These are phyloP conservation scores for Populus ilicifolia DNA, from an alignment of 345 rosid genomes.

Conservation along the genomic window DNA sequence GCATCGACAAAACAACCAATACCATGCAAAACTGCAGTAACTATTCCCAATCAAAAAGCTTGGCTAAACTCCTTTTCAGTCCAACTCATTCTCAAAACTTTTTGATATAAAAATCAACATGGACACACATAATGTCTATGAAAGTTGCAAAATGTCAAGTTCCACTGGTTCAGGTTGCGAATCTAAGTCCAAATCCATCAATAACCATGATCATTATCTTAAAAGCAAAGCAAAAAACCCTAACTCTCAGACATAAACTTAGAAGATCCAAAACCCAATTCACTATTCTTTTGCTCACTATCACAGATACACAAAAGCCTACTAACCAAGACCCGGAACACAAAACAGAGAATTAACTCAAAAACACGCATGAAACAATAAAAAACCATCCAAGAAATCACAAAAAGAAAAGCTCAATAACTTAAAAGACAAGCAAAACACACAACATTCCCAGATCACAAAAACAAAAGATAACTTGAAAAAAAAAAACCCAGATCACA, in stretches of 20 bases:
- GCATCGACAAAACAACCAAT: background rate
- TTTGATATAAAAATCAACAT: background rate
- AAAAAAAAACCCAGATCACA: background rate
- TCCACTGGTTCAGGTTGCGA: background rate
- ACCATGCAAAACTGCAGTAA: background rate
- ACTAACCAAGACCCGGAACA: conserved; percentile 17
- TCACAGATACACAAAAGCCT: background rate
- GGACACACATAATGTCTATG: background rate
- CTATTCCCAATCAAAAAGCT: too few species aligned
- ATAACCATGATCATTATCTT: background rate
- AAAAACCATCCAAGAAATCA: background rate
- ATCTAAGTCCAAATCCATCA: conserved; percentile 5
- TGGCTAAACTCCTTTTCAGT: background rate
- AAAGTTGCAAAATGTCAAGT: background rate
- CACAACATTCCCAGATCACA: conserved; percentile 3
- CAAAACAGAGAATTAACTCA: conserved; percentile 10
- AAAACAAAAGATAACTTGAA: conserved; percentile 4
- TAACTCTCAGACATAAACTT: background rate
- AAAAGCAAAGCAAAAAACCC: conserved; percentile 10
- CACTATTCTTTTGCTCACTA: background rate
- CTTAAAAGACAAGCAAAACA: background rate
- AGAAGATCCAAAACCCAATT: background rate
- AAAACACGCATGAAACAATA: conserved; percentile 3
- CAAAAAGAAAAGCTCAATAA: background rate
- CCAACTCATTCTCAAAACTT: background rate